Percentiles rank a stretch among this genome's conserved stretches.
These are phyloP conservation scores for Geranomyces michiganensis DNA, from an alignment of 192 early-diverging fungal species.

Conservation along the genomic window DNA sequence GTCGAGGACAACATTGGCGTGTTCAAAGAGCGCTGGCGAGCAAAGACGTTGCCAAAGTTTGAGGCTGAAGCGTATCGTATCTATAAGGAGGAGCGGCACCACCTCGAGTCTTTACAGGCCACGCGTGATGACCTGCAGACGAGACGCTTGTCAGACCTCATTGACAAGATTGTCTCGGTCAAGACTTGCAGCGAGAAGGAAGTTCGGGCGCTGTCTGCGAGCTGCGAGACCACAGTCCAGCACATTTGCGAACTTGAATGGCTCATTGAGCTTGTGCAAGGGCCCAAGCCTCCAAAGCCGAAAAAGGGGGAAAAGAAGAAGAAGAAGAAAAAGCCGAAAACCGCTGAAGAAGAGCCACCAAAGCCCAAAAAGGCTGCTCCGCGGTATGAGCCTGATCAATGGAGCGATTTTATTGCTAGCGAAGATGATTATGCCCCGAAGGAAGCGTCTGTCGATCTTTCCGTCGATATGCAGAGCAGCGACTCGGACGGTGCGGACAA, in stretches of 20 bases:
- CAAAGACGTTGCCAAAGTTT: slow-evolving; percentile 9
- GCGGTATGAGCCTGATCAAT: slow-evolving; percentile 3
- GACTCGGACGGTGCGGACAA: too few species aligned
- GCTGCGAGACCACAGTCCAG: slow-evolving; percentile 1
- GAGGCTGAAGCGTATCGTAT: background rate
- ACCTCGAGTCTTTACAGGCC: background rate
- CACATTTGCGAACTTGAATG: slow-evolving; percentile 11
- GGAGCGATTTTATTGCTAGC: slow-evolving; percentile 26
- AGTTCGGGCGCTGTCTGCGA: slow-evolving; percentile 1
- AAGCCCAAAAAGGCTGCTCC: background rate
- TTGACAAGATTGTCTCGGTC: background rate
- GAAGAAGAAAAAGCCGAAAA: background rate
- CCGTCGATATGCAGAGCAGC: too few species aligned
- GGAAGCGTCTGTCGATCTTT: too few species aligned
- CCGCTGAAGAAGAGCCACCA: background rate
- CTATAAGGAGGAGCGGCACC: background rate
- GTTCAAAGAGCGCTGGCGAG: slow-evolving; percentile 11
- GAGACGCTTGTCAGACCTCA: background rate
- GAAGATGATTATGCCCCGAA: slow-evolving; percentile 16
- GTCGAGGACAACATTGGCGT: slow-evolving; percentile 8
- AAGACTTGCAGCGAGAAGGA: slow-evolving; percentile 10
- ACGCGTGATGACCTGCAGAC: slow-evolving; percentile 10
- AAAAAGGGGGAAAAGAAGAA: background rate
- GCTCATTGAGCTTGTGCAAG: slow-evolving; percentile 11
- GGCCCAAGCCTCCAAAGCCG: background rate